A percentile compares a stretch with the other conserved stretches of the same genome.
These are phyloP conservation scores for Tremella mesenterica DNA, from an alignment of 768 basidiomycete species.

Conservation along the genomic window DNA sequence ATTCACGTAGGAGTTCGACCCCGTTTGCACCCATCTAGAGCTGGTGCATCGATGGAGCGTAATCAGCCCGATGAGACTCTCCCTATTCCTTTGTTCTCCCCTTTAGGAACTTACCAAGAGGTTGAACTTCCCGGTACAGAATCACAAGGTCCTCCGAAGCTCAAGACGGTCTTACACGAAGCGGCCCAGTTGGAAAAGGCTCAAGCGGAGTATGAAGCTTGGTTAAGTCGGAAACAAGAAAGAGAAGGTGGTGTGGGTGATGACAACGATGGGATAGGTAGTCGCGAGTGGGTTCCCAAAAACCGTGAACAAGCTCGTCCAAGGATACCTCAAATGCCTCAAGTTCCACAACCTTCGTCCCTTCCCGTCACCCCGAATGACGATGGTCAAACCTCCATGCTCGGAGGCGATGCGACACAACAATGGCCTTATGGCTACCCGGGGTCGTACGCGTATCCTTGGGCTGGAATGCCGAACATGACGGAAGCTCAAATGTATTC, in stretches of 20 bases:
- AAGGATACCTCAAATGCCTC: background rate
- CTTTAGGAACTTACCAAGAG: background rate
- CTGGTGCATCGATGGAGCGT: slow-evolving; percentile 15
- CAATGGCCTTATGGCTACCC: too few species aligned
- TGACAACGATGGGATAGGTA: slow-evolving; percentile 12
- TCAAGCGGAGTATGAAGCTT: slow-evolving; percentile 28
- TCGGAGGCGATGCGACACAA: too few species aligned
- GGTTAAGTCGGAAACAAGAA: slow-evolving; percentile 24
- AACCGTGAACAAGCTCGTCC: slow-evolving; percentile 14
- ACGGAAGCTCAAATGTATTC: background rate
- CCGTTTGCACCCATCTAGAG: slow-evolving; percentile 28
- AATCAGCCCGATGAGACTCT: slow-evolving; percentile 32
- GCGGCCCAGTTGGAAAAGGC: slow-evolving; percentile 18
- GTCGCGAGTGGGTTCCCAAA: slow-evolving; percentile 22
- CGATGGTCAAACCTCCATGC: background rate
- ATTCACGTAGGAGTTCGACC: slow-evolving; percentile 70
- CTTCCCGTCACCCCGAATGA: slow-evolving; percentile 8
- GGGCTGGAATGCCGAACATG: too few species aligned
- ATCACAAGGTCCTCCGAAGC: background rate
- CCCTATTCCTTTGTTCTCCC: slow-evolving; percentile 20
- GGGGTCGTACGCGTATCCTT: too few species aligned
- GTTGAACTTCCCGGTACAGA: slow-evolving; percentile 4
- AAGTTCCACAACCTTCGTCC: slow-evolving; percentile 11
- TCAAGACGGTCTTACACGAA: slow-evolving; percentile 5
- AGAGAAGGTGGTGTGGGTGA: slow-evolving; percentile 24